A percentile compares a stretch with the other conserved stretches of the same genome.
Evolutionary conservation across 2,329 filamentous ascomycete species (phyloP).

Genomic region (Epichloe hybrida): DNA sequence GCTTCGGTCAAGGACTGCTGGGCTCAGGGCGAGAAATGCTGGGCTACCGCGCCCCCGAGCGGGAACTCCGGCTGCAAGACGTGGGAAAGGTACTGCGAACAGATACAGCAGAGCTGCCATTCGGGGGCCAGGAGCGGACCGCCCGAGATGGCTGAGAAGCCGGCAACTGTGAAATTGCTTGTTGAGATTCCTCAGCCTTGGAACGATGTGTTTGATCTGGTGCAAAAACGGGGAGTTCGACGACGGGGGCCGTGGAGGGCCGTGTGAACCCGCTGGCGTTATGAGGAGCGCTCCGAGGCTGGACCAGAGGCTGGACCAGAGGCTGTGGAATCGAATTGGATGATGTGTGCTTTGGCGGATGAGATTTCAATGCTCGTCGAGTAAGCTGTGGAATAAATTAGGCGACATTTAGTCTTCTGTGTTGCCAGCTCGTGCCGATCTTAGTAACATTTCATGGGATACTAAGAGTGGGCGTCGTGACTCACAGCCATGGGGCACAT

Average conservation of each 20-base stretch:
- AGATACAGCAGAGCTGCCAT: constrained; percentile 30
- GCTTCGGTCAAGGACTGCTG: constrained; percentile 41
- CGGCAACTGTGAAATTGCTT: constrained; percentile 17
- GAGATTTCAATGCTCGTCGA: too few species aligned
- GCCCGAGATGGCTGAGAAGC: constrained; percentile 26
- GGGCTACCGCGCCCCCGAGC: constrained; percentile 40
- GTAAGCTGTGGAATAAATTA: too few species aligned
- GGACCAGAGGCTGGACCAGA: too few species aligned
- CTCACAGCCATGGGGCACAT: too few species aligned
- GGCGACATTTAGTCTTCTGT: too few species aligned
- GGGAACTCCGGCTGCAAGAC: constrained; percentile 45
- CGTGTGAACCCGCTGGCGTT: neutral
- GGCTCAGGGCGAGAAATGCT: constrained; percentile 47
- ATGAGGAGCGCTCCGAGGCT: too few species aligned
- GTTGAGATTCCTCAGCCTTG: constrained; percentile 21
- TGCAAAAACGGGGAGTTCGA: neutral
- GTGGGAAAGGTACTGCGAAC: constrained; percentile 49
- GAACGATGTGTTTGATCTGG: constrained; percentile 7
- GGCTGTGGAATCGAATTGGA: too few species aligned
- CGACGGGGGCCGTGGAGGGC: neutral
- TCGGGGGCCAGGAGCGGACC: constrained; percentile 32
- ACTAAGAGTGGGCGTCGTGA: too few species aligned
- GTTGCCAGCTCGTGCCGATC: too few species aligned
- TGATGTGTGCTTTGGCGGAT: too few species aligned
- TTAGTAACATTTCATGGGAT: too few species aligned